Conservation (phyloP, 371 early-diverging fungal species). For the Blastocladiella emersonii region DNA sequence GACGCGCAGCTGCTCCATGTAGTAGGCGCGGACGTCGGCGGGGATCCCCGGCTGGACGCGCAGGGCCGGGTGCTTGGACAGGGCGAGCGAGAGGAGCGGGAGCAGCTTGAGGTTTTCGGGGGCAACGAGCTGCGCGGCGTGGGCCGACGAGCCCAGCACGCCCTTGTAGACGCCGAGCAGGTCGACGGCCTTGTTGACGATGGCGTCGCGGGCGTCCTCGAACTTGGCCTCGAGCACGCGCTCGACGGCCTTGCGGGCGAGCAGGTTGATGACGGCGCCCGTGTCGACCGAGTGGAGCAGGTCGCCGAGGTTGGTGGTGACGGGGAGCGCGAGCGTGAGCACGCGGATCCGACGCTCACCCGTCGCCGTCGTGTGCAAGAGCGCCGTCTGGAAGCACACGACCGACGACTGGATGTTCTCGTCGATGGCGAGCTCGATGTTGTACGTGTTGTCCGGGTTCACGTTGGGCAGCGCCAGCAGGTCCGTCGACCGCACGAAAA, state of each 20-base stretch:
- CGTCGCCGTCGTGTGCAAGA: slow-evolving; percentile 72
- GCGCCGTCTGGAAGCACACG: slow-evolving; percentile 92
- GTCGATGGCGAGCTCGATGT: slow-evolving; percentile 75
- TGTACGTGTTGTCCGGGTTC: slow-evolving; percentile 84
- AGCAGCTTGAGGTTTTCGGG: slow-evolving; percentile 72
- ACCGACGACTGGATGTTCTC: slow-evolving; percentile 63
- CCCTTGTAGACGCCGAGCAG: slow-evolving; percentile 75
- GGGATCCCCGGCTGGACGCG: slow-evolving; percentile 38
- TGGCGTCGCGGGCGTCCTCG: slow-evolving; percentile 88
- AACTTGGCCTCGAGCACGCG: slow-evolving; percentile 68
- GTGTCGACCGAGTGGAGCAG: slow-evolving; percentile 73
- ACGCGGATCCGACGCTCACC: slow-evolving; percentile 94
- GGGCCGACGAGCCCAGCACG: slow-evolving; percentile 43
- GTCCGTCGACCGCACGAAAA: slow-evolving; percentile 90
- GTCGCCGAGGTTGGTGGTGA: slow-evolving; percentile 62
- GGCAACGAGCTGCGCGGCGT: slow-evolving; percentile 60
- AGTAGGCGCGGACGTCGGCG: slow-evolving; percentile 39
- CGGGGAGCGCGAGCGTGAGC: slow-evolving; percentile 80
- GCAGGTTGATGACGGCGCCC: slow-evolving; percentile 55
- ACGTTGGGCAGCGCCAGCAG: slow-evolving; percentile 87
- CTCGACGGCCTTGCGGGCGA: slow-evolving; percentile 82
- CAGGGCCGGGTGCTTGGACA: slow-evolving; percentile 50
- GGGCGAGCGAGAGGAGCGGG: slow-evolving; percentile 67
- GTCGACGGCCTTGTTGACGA: slow-evolving; percentile 74
- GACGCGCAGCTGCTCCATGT: slow-evolving; percentile 43